Percentiles rank a stretch among this genome's conserved stretches.
phyloP scores from a whole-genome alignment of 306 rosid genomes.

The Quercus agrifolia region DNA sequence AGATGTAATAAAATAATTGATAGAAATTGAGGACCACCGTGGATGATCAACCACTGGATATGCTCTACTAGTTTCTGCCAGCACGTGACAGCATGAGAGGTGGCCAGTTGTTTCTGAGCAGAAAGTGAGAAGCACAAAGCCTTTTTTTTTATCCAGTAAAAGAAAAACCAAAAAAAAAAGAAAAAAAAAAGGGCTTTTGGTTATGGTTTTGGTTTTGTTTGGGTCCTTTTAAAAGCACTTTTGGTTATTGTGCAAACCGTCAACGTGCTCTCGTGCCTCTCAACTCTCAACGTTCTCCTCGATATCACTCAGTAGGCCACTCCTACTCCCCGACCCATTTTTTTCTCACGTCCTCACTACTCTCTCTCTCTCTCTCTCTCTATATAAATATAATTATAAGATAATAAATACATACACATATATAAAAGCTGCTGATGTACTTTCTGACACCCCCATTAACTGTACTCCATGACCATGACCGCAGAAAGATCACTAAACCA shows the following conservation, averaged over 20 bases:
- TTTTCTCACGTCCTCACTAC: background rate
- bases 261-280: constrained; percentile 35
- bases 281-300: constrained; percentile 18
- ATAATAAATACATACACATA: constrained; percentile 6
- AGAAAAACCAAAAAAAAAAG: background rate
- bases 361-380: no score
- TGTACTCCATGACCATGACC: constrained; percentile 27
- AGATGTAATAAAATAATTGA: background rate
- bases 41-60: constrained; percentile 35
- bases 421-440: background rate
- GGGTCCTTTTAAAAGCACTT: background rate
- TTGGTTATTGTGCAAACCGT: constrained; percentile 22
- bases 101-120: constrained; percentile 10
- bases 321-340: no score
- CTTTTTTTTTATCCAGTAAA: background rate
- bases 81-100: constrained; percentile 69
- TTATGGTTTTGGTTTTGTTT: constrained; percentile 11
- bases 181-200: constrained; percentile 18
- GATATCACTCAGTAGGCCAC: constrained; percentile 11
- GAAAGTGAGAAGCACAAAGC: background rate
- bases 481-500: background rate
- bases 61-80: constrained; percentile 31
- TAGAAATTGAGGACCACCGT: constrained; percentile 22
- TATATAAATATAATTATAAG: no score
- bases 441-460: constrained; percentile 48